Conservation (phyloP, 2,329 filamentous ascomycete species). For the Penicillium sp. region DNA sequence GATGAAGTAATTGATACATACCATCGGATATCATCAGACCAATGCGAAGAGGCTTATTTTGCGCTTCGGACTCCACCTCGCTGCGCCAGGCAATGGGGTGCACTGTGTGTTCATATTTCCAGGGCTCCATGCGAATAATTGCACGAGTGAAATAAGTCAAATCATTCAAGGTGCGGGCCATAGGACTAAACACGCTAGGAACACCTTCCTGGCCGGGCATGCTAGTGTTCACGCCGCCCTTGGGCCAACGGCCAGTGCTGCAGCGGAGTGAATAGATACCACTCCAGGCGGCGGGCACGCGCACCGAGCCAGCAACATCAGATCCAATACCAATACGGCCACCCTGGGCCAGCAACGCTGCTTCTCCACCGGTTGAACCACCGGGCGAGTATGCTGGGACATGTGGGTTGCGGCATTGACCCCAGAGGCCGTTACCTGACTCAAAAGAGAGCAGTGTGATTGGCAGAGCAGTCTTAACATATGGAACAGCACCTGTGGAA, state of each 20-base stretch:
- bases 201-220: slow-evolving; percentile 94
- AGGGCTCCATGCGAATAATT: slow-evolving; percentile 77
- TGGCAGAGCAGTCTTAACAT: slow-evolving; percentile 88
- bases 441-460: slow-evolving; percentile 86
- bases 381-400: slow-evolving; percentile 81
- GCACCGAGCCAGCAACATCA: slow-evolving; percentile 86
- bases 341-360: slow-evolving; percentile 74
- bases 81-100: slow-evolving; percentile 79
- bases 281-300: slow-evolving; percentile 82
- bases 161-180: slow-evolving; percentile 82
- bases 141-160: slow-evolving; percentile 78
- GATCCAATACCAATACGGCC: slow-evolving; percentile 86
- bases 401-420: slow-evolving; percentile 77
- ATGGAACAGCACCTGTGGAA: slow-evolving; percentile 70
- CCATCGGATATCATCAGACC: slow-evolving; percentile 75
- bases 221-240: slow-evolving; percentile 75
- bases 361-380: slow-evolving; percentile 83
- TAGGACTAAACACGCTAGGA: slow-evolving; percentile 84
- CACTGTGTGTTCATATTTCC: slow-evolving; percentile 82
- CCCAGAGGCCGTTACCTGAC: slow-evolving; percentile 77
- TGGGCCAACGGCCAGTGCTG: slow-evolving; percentile 87
- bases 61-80: slow-evolving; percentile 58
- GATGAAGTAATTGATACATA: slow-evolving; percentile 20
- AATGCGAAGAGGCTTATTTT: slow-evolving; percentile 64
- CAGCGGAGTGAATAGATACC: slow-evolving; percentile 85